Evolutionary conservation across 2,329 filamentous ascomycete species (phyloP).

Genomic region (Fusarium nematophilum): DNA sequence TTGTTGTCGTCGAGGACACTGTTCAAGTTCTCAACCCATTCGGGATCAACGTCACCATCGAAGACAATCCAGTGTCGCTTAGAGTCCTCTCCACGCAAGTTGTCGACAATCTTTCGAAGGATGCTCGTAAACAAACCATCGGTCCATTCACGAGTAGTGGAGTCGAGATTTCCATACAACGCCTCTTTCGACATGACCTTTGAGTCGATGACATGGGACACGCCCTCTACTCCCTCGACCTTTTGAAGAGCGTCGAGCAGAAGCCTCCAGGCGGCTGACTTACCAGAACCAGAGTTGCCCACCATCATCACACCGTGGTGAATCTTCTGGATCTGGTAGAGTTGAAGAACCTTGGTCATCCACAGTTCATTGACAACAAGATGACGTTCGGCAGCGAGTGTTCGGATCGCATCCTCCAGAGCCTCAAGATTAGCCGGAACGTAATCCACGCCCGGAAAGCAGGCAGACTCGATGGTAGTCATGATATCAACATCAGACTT

Average conservation of each 20-base stretch:
- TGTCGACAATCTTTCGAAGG: constrained; percentile 97
- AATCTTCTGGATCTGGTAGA: constrained; percentile 97
- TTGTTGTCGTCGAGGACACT: constrained; percentile 99
- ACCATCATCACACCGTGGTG: constrained; percentile 99
- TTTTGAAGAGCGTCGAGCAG: constrained; percentile 90
- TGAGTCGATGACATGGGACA: constrained; percentile 97
- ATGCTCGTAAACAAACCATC: constrained; percentile 99
- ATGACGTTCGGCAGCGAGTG: constrained; percentile 85
- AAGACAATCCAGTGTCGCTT: constrained; percentile 99
- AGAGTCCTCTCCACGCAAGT: constrained; percentile 93
- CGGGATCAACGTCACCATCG: constrained; percentile 97
- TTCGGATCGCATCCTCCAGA: constrained; percentile 83
- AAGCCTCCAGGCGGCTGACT: constrained; percentile 94
- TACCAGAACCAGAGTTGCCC: constrained; percentile 95
- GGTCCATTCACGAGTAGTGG: constrained; percentile 98
- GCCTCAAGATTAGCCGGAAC: constrained; percentile 86
- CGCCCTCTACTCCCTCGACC: constrained; percentile 91
- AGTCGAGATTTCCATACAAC: constrained; percentile 94
- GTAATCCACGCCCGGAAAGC: constrained; percentile 94
- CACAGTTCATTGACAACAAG: constrained; percentile 92
- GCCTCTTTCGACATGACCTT: constrained; percentile 99
- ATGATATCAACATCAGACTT: constrained; percentile 91
- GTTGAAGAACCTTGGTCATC: constrained; percentile 96
- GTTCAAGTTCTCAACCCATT: constrained; percentile 99
- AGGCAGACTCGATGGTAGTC: constrained; percentile 81